A percentile compares a stretch with the other conserved stretches of the same genome.
Evolutionary conservation across 768 basidiomycete species (phyloP).

Genomic region (Termitomyces sp.): DNA sequence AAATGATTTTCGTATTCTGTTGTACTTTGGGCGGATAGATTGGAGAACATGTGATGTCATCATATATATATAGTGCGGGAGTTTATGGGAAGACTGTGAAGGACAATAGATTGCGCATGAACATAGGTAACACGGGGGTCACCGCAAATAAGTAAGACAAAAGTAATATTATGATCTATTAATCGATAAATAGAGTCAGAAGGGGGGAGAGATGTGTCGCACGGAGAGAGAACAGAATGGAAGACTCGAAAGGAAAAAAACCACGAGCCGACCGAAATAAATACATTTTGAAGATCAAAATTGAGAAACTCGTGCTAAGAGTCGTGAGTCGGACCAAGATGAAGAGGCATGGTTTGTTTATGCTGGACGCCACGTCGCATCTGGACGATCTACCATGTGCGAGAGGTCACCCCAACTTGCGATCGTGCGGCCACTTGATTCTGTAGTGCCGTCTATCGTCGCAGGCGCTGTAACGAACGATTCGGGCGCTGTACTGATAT

Average conservation of each 20-base stretch:
- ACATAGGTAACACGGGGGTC: neutral
- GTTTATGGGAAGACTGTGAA: neutral
- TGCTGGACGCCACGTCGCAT: conserved; percentile 30
- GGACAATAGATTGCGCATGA: neutral
- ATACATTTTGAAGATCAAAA: conserved; percentile 3
- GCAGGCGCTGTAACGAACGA: conserved; percentile 67
- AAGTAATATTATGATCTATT: conserved; percentile 22
- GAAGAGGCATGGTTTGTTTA: conserved; percentile 21
- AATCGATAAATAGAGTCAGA: conserved; percentile 3
- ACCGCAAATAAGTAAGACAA: conserved; percentile 3
- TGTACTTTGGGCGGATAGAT: no score
- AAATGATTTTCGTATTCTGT: no score
- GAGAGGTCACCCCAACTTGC: conserved; percentile 43
- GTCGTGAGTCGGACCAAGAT: conserved; percentile 4
- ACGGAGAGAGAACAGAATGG: neutral
- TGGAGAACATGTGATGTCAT: neutral
- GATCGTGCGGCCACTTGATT: conserved; percentile 40
- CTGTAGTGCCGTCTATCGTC: conserved; percentile 54
- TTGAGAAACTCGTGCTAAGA: conserved; percentile 8
- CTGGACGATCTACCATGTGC: conserved; percentile 38
- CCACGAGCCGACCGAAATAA: neutral
- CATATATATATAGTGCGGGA: neutral
- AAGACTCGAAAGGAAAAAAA: neutral
- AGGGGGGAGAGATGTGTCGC: neutral
- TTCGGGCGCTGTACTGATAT: conserved; percentile 63